Base-by-base conservation (phyloP, 345 rosid species). In the Eucalyptus victrix region DNA sequence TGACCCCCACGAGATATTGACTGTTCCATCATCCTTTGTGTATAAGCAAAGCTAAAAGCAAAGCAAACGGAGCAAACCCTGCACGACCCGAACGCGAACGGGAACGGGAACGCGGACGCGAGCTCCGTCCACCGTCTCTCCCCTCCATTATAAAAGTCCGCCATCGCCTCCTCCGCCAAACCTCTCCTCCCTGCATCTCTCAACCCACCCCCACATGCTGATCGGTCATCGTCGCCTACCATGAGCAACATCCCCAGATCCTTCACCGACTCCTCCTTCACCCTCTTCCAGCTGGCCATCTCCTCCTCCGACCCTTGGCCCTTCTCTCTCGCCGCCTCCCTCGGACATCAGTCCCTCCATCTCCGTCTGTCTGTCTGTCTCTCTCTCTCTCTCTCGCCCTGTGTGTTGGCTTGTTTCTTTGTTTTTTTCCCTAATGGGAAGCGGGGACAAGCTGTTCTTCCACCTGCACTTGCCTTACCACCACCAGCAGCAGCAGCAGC, bases 251-350 rank as follows among this genome's bases (percentile, higher is more conserved):
- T 96, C 90, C 99, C 99, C 6, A 93, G 89, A 88, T 94, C 99
- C 83, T 93, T 97, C 54, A 95, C 95, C 87, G 99, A 96, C 90
- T 94, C 97, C 87, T 93, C 94, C 88, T 92, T 96, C 45, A 93
- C 96, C 89, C 94, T 95, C 65, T 97, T 97, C 90, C 92, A 92
- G 86, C 96, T 96, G 14, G 93, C 94, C 50, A 97, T 97, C 40
- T 97, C 99, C 89, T 88, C 97, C 45, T 94, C 99, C 40, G 99
- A 96, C 60, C 97, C 97, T 47, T 97, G 99, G 99, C 99, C 99
- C 76, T 97, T 97, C 88, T 92, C 95, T 93, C 51, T 72, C 87
- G 58, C 58, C 58, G 47, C 90, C 86, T 88, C 90, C 91, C 93
- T 90, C 49, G 95, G 91, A 88, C 91, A 88, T 60, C 17, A 62